Percentiles rank a stretch among this genome's conserved stretches.
phyloP scores from a whole-genome alignment of 495 filamentous ascomycete genomes.

The Wilcoxina mikolae region DNA sequence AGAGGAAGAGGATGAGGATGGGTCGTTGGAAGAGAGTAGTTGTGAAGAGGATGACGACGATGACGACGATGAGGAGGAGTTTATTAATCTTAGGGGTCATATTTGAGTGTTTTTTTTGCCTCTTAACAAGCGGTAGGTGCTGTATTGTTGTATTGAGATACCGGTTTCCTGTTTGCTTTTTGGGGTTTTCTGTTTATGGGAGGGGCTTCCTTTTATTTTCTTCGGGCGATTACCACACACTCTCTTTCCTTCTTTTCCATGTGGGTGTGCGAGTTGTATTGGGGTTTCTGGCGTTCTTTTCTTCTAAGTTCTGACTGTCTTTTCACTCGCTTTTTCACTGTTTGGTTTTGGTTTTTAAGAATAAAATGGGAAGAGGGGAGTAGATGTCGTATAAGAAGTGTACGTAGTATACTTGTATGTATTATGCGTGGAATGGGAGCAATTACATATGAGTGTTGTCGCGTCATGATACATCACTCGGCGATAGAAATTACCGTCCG shows the following conservation, averaged over 20 bases:
- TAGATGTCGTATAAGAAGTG: no score
- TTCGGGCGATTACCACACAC: neutral
- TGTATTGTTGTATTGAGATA: neutral
- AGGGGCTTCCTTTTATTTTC: neutral
- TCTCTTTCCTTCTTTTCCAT: neutral
- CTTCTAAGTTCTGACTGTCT: neutral
- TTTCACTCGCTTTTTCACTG: neutral
- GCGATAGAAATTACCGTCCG: no score
- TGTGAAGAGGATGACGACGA: constrained; percentile 36
- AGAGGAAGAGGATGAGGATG: constrained; percentile 39
- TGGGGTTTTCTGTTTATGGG: neutral
- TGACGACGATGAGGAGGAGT: constrained; percentile 43
- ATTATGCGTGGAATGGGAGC: no score
- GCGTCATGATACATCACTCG: neutral
- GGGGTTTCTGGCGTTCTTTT: neutral
- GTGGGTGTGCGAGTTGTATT: neutral
- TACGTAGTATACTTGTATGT: no score
- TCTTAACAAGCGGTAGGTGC: neutral
- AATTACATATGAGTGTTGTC: neutral
- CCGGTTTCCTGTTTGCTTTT: no score
- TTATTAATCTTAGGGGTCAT: constrained; percentile 59
- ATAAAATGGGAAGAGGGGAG: no score
- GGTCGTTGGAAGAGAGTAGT: constrained; percentile 25
- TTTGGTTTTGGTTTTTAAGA: neutral
- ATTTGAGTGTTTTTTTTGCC: constrained; percentile 23